A percentile compares a stretch with the other conserved stretches of the same genome.
Evolutionary conservation across 768 basidiomycete genomes (phyloP).

Genomic region (Nidularia pulvinata): DNA sequence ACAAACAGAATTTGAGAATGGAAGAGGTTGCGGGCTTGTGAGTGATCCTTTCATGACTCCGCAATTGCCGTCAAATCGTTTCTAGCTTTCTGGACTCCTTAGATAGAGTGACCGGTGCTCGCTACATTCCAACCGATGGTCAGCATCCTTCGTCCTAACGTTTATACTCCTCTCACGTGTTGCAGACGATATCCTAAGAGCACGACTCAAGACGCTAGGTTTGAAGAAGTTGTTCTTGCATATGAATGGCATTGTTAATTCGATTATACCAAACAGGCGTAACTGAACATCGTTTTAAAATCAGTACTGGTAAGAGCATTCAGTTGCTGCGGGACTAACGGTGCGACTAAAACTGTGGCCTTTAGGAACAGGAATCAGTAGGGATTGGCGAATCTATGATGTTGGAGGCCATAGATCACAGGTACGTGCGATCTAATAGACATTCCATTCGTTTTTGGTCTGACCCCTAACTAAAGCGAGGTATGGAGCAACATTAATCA

Average conservation of each 20-base stretch:
- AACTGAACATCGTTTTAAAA: slow-evolving; percentile 69
- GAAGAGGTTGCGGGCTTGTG: slow-evolving; percentile 78
- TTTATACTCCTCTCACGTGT: not conserved
- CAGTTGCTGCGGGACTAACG: too few species aligned
- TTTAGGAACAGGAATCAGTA: slow-evolving; percentile 18
- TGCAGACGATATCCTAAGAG: slow-evolving; percentile 71
- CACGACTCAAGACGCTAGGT: slow-evolving; percentile 60
- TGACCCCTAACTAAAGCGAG: slow-evolving; percentile 19
- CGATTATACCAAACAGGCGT: slow-evolving; percentile 38
- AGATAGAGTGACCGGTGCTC: slow-evolving; percentile 57
- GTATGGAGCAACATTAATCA: slow-evolving; percentile 9
- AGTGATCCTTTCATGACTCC: slow-evolving; percentile 19
- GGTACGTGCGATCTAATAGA: slow-evolving; percentile 32
- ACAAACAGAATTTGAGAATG: slow-evolving; percentile 50
- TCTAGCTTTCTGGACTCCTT: slow-evolving; percentile 72
- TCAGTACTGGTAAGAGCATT: slow-evolving; percentile 35
- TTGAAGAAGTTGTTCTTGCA: not conserved
- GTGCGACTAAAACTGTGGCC: too few species aligned
- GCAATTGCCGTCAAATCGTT: slow-evolving; percentile 14
- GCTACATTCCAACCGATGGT: slow-evolving; percentile 73
- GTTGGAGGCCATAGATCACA: slow-evolving; percentile 68
- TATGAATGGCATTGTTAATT: not conserved
- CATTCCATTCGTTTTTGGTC: not conserved
- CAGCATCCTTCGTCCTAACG: not conserved
- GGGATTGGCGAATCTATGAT: slow-evolving; percentile 48